Evolutionary conservation across 2,329 filamentous ascomycete species (phyloP).

Genomic region (Leptographium wingfieldii): DNA sequence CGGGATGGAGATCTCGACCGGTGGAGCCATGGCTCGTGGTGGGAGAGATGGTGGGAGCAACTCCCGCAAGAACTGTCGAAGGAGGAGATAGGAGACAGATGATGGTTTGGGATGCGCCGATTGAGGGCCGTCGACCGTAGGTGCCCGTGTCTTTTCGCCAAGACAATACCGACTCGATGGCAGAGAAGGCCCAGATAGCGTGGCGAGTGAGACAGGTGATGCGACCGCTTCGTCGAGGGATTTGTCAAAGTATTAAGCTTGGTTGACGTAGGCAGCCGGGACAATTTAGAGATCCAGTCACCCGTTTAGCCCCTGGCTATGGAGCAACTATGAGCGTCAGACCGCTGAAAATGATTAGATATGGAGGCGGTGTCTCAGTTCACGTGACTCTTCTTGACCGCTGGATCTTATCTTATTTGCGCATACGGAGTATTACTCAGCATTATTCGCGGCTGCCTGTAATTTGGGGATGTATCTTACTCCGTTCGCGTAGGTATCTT

Average conservation of each 20-base stretch:
- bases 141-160: not conserved
- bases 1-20: conserved; percentile 54
- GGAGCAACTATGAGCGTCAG: not conserved
- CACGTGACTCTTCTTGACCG: not conserved
- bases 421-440: no score
- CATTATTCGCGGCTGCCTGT: no score
- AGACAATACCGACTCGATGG: not conserved
- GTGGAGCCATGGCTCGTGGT: conserved; percentile 40
- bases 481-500: no score
- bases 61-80: not conserved
- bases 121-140: not conserved
- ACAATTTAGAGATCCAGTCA: not conserved
- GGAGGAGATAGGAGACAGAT: not conserved
- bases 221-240: not conserved
- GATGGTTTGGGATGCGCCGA: not conserved
- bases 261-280: not conserved
- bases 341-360: not conserved
- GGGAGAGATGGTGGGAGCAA: not conserved
- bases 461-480: no score
- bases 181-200: not conserved
- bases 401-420: no score
- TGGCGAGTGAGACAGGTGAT: not conserved
- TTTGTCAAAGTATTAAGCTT: not conserved
- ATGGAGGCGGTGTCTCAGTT: not conserved
- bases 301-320: not conserved